Evolutionary conservation across 345 rosid genomes (phyloP).

Genomic region (Eucalyptus fibrosa): DNA sequence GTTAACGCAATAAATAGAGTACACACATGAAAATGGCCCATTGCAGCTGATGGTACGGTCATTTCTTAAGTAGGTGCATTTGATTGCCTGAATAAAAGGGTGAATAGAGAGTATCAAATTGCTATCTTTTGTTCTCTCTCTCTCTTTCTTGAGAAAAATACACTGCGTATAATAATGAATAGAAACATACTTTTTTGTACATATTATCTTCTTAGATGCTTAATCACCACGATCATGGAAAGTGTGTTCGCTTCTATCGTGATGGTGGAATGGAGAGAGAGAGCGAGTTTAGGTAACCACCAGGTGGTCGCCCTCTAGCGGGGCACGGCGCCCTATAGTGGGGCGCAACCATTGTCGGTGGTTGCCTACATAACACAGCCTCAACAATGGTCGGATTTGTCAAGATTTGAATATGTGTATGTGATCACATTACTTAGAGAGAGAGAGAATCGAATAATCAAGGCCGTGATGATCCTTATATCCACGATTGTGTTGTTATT

Average conservation of each 20-base stretch:
- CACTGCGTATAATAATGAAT: background rate
- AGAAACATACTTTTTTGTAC: background rate
- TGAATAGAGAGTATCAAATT: background rate
- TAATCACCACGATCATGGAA: background rate
- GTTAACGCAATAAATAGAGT: background rate
- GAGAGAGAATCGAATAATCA: background rate
- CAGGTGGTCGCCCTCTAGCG: accelerated
- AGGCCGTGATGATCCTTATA: background rate
- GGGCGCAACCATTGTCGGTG: accelerated
- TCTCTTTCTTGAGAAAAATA: background rate
- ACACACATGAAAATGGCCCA: background rate
- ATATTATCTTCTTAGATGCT: background rate
- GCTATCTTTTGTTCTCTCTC: background rate
- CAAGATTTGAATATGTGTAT: background rate
- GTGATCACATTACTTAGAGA: background rate
- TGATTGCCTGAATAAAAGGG: background rate
- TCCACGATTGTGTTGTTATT: background rate
- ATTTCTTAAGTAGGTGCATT: background rate
- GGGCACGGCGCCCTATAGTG: no score
- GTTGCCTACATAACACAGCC: background rate
- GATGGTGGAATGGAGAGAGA: background rate
- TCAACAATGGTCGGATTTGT: background rate
- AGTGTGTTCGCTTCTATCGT: accelerated
- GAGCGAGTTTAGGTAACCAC: background rate
- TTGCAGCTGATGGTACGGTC: background rate